phyloP scores from a whole-genome alignment of 108 stramenopile species.

The Skeletonema menzelii region DNA sequence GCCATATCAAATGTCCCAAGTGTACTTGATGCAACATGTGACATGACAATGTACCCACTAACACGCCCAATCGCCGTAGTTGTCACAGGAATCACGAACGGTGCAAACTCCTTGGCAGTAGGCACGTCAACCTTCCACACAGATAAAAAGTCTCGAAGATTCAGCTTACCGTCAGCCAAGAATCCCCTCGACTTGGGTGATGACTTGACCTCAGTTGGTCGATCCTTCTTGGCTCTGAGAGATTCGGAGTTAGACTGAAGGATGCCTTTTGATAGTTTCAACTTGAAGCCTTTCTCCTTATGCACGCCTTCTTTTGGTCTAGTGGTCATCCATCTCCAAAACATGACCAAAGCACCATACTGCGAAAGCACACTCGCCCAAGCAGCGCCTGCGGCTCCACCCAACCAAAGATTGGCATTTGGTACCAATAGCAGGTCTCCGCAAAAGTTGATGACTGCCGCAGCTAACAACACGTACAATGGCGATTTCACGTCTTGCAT shows the following conservation, averaged over 20 bases:
- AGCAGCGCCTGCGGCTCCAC: conserved; percentile 76
- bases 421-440: conserved; percentile 72
- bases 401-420: conserved; percentile 49
- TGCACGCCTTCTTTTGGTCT: conserved; percentile 5
- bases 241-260: no score
- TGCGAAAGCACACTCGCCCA: conserved; percentile 80
- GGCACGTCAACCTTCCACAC: conserved; percentile 14
- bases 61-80: conserved; percentile 68
- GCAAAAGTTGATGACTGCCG: conserved; percentile 78
- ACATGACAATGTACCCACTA: conserved; percentile 67
- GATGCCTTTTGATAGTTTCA: no score
- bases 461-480: conserved; percentile 72
- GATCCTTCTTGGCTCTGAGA: not conserved
- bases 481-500: conserved; percentile 81
- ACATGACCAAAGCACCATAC: conserved; percentile 59
- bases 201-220: not conserved
- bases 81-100: conserved; percentile 75
- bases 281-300: not conserved
- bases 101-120: conserved; percentile 50
- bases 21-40: conserved; percentile 65
- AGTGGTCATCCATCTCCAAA: conserved; percentile 53
- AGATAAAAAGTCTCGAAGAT: conserved; percentile 5
- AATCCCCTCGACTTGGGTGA: conserved; percentile 34
- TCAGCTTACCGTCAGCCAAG: conserved; percentile 27
- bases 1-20: no score